A percentile compares a stretch with the other conserved stretches of the same genome.
These are phyloP conservation scores for Tolypocladium nubicola DNA, from an alignment of 2,329 filamentous ascomycete species.

Conservation along the genomic window DNA sequence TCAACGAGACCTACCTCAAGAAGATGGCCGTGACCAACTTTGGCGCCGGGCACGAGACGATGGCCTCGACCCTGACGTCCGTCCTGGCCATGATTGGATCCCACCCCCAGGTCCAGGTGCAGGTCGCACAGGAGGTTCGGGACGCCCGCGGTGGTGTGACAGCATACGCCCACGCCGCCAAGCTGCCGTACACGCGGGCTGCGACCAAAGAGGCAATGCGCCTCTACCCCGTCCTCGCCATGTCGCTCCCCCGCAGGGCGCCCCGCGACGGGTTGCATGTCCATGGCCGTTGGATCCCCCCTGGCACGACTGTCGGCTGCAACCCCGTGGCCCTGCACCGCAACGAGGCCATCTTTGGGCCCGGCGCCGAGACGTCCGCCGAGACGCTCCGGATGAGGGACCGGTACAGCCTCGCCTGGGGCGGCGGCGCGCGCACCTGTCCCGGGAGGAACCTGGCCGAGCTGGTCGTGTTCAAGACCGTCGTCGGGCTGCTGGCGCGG, in stretches of 20 bases:
- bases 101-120: constrained; percentile 19
- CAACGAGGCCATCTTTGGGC: constrained; percentile 37
- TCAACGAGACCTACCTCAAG: constrained; percentile 35
- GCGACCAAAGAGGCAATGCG: constrained; percentile 41
- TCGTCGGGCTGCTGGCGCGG: constrained; percentile 28
- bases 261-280: constrained; percentile 24
- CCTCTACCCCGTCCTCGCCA: constrained; percentile 38
- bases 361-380: constrained; percentile 16
- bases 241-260: constrained; percentile 37
- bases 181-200: constrained; percentile 28
- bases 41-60: constrained; percentile 43
- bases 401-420: constrained; percentile 38
- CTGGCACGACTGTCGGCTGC: constrained; percentile 38
- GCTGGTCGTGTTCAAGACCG: constrained; percentile 33
- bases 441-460: constrained; percentile 41
- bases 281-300: constrained; percentile 29
- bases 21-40: constrained; percentile 45
- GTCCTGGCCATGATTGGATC: constrained; percentile 35
- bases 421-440: constrained; percentile 38
- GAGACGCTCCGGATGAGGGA: constrained; percentile 29
- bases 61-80: constrained; percentile 41
- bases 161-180: constrained; percentile 11
- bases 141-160: constrained; percentile 3
- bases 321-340: constrained; percentile 39
- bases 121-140: constrained; percentile 23